Percentiles rank a stretch among this genome's conserved stretches.
These are phyloP conservation scores for Yamadazyma dendronema DNA, from an alignment of 1,139 yeast species.

Conservation along the genomic window DNA sequence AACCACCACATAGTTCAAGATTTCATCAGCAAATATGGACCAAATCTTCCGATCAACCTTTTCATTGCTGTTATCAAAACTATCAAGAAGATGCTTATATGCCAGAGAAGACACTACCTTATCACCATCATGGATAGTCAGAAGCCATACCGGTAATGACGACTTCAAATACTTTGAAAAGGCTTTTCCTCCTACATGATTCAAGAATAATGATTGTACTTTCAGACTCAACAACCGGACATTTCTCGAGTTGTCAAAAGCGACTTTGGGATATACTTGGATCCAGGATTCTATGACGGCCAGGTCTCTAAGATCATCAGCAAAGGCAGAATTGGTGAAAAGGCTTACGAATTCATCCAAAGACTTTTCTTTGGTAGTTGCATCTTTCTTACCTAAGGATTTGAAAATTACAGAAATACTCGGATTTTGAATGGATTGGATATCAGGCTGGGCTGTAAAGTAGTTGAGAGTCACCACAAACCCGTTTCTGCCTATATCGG, in stretches of 20 bases:
- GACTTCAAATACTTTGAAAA: slow-evolving; percentile 65
- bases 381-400: slow-evolving; percentile 72
- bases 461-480: slow-evolving; percentile 72
- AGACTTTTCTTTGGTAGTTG: slow-evolving; percentile 82
- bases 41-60: slow-evolving; percentile 58
- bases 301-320: slow-evolving; percentile 37
- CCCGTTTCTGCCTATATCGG: slow-evolving; percentile 45
- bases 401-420: slow-evolving; percentile 66
- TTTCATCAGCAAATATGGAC: slow-evolving; percentile 54
- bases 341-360: slow-evolving; percentile 49
- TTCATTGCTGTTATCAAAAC: slow-evolving; percentile 57
- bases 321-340: slow-evolving; percentile 20
- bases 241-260: slow-evolving; percentile 65
- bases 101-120: slow-evolving; percentile 55
- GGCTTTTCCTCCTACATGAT: slow-evolving; percentile 59
- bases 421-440: slow-evolving; percentile 55
- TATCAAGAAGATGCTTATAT: slow-evolving; percentile 40
- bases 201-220: slow-evolving; percentile 50
- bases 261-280: slow-evolving; percentile 75
- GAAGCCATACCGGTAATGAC: slow-evolving; percentile 69
- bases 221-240: slow-evolving; percentile 65
- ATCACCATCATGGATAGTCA: slow-evolving; percentile 72
- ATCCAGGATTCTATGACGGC: slow-evolving; percentile 66
- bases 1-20: slow-evolving; percentile 54
- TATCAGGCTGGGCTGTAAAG: slow-evolving; percentile 77